Base-by-base conservation (phyloP, 768 basidiomycete genomes). In the Leccinellum rugosiceps region DNA sequence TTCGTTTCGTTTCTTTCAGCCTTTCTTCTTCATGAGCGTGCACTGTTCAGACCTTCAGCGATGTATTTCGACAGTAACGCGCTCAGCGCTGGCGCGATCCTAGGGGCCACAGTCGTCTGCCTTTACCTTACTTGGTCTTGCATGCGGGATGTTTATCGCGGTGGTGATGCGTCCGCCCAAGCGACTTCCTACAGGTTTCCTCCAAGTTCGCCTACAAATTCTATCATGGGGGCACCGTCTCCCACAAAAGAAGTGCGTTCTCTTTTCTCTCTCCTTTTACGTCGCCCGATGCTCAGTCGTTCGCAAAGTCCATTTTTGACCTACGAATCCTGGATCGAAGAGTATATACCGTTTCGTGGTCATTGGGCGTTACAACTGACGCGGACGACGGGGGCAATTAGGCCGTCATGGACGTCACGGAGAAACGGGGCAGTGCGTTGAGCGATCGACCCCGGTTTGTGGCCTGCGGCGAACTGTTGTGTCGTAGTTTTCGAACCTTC, bases 391-490 rank as follows among this genome's bases (percentile, higher is more conserved):
- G 23, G 13, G n/a, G n/a, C n/a, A 60, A 76, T 31, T 72, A 82
- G 62, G 81, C 81, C 1, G 81, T 82, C 0, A 73, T 82, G 3
- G 82, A 84, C 4, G 79, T 84, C 54, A 80, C 84, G 82, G 83
- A 85, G 64, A 80, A 79, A 56, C 80, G 83, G 60, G 83, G 83
- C 0, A 76, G 77, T 2, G 59, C 69, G 0, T 21, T 45, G 13
- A 23, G 14, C 23, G 44, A 45, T 23, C 44, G 44, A 51, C 83
- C 83, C 3, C 63, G 68, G 1, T 75, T 69, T 25, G 79, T 84
- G 28, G 75, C 83, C 0, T 21, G 51, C 30, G 83, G 83, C 1
- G 80, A 84, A 55, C 76, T 80, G 0, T 68, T 84, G 0, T 76
- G 76, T 1, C 79, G 83, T 6, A 83, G 83, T 0, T 80, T 84